Evolutionary conservation across 352 stramenopile genomes (phyloP), one percentile per base, ranked within the genome.

Genomic region (Halophytophthora batemanensis): DNA sequence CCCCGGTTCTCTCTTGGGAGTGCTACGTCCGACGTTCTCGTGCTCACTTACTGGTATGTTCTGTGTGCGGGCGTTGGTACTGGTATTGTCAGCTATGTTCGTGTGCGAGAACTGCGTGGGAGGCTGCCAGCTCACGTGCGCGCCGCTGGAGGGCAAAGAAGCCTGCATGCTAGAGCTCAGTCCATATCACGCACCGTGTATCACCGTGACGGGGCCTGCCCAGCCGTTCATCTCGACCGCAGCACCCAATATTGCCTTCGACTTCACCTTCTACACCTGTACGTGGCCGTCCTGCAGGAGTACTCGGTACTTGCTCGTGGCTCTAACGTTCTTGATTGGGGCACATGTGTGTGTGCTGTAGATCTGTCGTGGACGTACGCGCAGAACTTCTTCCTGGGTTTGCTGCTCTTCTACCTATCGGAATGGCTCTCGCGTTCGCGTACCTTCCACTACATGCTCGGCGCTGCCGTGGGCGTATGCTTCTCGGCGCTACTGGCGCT

Each of bases 391-490:
- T 74, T 85, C 38, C 21, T 87, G 29, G 82, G 82, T 11, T 52
- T 90, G 39, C 39, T 84, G 29, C 40, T 90, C 18, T 91, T 88
- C 57, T 87, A 87, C 70, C 63, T 74, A 38, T 86, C 80, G 17
- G 64, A 71, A 25, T 68, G 65, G 33, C 64, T 93, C 36, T 82
- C 80, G 19, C 75, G 76, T 6, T 90, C 79, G 21, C 78, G 82
- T 12, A 58, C 77, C 28, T 94, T 94, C 65, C 83, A 94, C 68
- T 94, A 91, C 41, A 41, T 79, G 12, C 48, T 94, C 17, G 83
- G 81, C 23, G 81, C 78, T 5, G 45, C 66, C 17, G 57, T 90
- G 45, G 81, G 83, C 14, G 73, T 94, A 2, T 84, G 80, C 46
- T 91, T 88, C 55, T 94, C 83, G 22, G 74, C 78, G 19, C 56